Conservation (phyloP, 2,329 filamentous ascomycete genomes). For the Aspergillus brunneoviolaceus region DNA sequence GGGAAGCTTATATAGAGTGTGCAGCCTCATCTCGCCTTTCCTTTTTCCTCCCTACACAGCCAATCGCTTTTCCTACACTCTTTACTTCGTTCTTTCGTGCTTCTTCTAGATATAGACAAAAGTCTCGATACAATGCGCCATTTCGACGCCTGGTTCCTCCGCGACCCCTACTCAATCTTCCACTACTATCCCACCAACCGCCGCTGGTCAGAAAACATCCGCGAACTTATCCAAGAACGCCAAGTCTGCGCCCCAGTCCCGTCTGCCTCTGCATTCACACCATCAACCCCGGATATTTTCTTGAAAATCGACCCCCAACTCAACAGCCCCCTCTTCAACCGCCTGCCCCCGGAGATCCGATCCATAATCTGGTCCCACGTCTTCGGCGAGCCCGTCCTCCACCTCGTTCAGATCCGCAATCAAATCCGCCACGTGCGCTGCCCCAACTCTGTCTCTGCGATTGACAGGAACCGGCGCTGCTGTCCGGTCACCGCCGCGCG, state of each 20-base stretch:
- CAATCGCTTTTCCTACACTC: not conserved
- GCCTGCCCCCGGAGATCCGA: constrained; percentile 38
- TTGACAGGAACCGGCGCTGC: constrained; percentile 33
- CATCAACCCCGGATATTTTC: constrained; percentile 16
- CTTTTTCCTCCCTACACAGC: not conserved
- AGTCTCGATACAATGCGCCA: constrained; percentile 31
- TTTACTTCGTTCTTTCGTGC: not conserved
- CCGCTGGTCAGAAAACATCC: constrained; percentile 37
- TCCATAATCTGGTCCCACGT: constrained; percentile 40
- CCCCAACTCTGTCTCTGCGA: constrained; percentile 19
- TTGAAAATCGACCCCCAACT: constrained; percentile 20
- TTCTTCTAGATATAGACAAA: not conserved
- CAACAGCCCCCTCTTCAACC: constrained; percentile 23
- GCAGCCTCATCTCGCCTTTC: not conserved
- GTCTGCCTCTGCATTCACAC: not conserved
- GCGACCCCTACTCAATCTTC: constrained; percentile 41
- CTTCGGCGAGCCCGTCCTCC: constrained; percentile 34
- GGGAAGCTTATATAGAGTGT: not conserved
- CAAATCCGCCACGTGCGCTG: constrained; percentile 40
- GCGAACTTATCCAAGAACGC: constrained; percentile 36
- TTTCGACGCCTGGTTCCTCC: constrained; percentile 40
- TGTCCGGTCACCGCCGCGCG: constrained; percentile 34
- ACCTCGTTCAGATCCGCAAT: constrained; percentile 37
- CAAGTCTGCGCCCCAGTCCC: constrained; percentile 33
- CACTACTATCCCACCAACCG: constrained; percentile 39